Evolutionary conservation across 2,329 filamentous ascomycete genomes (phyloP).

Genomic region (Hypoxylon sp.): DNA sequence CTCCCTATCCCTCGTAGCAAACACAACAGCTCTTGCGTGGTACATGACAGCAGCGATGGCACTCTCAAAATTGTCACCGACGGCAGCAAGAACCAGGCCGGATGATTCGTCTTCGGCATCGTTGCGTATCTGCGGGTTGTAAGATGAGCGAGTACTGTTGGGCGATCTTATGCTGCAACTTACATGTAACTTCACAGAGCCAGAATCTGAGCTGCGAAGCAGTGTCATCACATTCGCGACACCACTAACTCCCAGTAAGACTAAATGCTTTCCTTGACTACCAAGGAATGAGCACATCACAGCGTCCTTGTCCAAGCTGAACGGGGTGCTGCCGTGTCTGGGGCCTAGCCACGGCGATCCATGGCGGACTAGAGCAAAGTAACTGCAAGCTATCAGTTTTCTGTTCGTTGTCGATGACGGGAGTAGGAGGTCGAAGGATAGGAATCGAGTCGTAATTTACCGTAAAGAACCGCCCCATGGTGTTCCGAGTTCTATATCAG

Average conservation of each 20-base stretch:
- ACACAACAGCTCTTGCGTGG: conserved; percentile 75
- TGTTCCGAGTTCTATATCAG: conserved; percentile 65
- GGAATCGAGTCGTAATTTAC: conserved; percentile 46
- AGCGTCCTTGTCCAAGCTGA: conserved; percentile 78
- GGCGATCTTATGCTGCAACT: conserved; percentile 41
- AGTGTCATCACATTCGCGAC: conserved; percentile 73
- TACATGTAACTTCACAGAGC: conserved; percentile 72
- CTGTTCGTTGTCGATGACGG: background rate
- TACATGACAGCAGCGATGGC: conserved; percentile 86
- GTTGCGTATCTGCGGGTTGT: conserved; percentile 62
- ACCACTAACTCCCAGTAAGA: conserved; percentile 80
- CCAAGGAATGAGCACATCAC: conserved; percentile 81
- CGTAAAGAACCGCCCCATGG: conserved; percentile 66
- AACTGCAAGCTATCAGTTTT: conserved; percentile 56
- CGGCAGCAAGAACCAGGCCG: conserved; percentile 72
- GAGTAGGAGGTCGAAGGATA: background rate
- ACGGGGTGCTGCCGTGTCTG: conserved; percentile 75
- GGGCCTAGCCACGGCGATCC: conserved; percentile 89
- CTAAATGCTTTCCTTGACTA: conserved; percentile 74
- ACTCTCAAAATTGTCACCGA: conserved; percentile 75
- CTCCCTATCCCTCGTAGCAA: conserved; percentile 52
- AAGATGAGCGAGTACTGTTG: background rate
- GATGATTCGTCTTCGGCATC: conserved; percentile 66
- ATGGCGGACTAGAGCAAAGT: conserved; percentile 82
- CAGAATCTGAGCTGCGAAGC: conserved; percentile 70